Evolutionary conservation across 306 rosid species (phyloP), one percentile per base, ranked within the genome.

Genomic region (Leucaena leucocephala): DNA sequence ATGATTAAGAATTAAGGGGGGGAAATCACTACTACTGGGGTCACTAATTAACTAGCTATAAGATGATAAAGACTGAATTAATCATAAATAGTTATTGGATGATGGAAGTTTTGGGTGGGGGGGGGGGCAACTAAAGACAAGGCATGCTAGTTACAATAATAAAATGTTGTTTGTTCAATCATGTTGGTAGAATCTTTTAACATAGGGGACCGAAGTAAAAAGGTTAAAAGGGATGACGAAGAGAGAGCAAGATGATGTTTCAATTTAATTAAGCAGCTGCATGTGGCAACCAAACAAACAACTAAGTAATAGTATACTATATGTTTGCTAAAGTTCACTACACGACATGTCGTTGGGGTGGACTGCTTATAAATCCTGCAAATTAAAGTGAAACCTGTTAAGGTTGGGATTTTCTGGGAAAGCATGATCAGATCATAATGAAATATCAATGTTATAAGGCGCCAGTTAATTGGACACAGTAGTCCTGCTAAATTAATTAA

Each of bases 181-280:
- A 50, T 78, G 21, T 3, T 15, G 27, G 27, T 68, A 70, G 59
- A 79, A 61, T 81, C 61, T 58, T 61, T 57, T 61, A 76, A 66
- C 72, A 81, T 72, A 81, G 91, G 94, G 87, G 87, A 90, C 94
- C 86, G 71, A 68, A 12, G 38, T 68, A 71, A 85, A 71, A n/a
- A 7, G n/a, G 52, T n/a, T 15, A 1, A 1, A 16, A 5, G 55
- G 11, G 55, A 49, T 49, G 6, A 27, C 27, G 27, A 27, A 27
- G 0, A 27, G 81, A 75, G 78, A 80, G 49, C 71, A 59, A 71
- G 54, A 81, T 1, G 27, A 27, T 66, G 68, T 72, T 84, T 50
- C 46, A 57, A 75, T 76, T 67, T 76, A 61, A 72, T 27, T 27
- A 27, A 27, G 27, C 27, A 0, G 72, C 65, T 27, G n/a, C 74